A percentile compares a stretch with the other conserved stretches of the same genome.
Evolutionary conservation across 2,329 filamentous ascomycete species (phyloP).

Genomic region (Endocalyx cinctus): DNA sequence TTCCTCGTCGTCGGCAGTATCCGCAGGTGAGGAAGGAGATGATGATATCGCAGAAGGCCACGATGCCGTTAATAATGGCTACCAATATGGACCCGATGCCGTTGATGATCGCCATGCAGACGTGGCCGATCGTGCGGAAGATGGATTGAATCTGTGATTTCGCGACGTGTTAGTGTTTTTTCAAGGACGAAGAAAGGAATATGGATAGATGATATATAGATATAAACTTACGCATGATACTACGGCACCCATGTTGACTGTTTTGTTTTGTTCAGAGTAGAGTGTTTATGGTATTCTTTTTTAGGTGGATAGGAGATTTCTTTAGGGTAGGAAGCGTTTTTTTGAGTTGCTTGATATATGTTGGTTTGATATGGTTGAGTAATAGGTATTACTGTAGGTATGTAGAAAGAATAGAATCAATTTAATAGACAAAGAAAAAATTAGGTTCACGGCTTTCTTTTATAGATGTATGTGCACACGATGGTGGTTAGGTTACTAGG

Average conservation of each 20-base stretch:
- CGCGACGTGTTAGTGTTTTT: constrained; percentile 16
- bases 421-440: not conserved
- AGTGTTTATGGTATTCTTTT: constrained; percentile 5
- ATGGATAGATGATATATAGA: no score
- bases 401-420: constrained; percentile 5
- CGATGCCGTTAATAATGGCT: constrained; percentile 64
- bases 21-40: constrained; percentile 61
- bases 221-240: constrained; percentile 69
- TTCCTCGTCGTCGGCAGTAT: constrained; percentile 28
- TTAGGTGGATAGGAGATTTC: no score
- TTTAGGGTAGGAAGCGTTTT: no score
- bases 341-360: constrained; percentile 6
- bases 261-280: constrained; percentile 11
- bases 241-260: constrained; percentile 70
- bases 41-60: constrained; percentile 61
- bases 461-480: no score
- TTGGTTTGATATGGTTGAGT: constrained; percentile 1
- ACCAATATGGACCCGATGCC: constrained; percentile 61
- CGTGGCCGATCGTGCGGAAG: constrained; percentile 60
- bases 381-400: constrained; percentile 5
- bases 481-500: no score
- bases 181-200: not conserved
- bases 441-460: no score
- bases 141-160: constrained; percentile 48
- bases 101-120: constrained; percentile 64